These are phyloP conservation scores for Berberis vulgaris DNA, from an alignment of 164 flowering plant species.

Conservation along the genomic window DNA sequence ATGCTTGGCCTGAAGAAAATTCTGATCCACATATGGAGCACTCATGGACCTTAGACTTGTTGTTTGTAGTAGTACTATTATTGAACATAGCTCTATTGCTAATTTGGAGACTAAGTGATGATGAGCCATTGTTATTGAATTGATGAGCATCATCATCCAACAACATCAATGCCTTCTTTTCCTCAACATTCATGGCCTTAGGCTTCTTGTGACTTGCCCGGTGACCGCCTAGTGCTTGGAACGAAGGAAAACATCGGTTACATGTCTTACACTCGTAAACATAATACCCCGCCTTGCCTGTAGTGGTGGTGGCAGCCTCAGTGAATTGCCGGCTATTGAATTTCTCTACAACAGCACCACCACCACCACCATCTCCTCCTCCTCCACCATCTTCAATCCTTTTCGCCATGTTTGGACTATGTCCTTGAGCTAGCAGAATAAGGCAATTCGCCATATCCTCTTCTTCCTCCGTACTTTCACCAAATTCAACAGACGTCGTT, in stretches of 20 bases:
- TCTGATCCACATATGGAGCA: conserved; percentile 78
- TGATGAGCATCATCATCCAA: conserved; percentile 23
- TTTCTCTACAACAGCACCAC: neutral
- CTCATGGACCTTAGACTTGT: conserved; percentile 47
- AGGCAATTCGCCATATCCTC: conserved; percentile 74
- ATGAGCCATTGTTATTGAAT: conserved; percentile 5
- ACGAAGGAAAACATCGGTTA: conserved; percentile 51
- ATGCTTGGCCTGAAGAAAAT: conserved; percentile 75
- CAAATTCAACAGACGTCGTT: conserved; percentile 11
- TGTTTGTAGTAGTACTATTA: conserved; percentile 1
- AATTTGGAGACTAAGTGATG: conserved; percentile 27
- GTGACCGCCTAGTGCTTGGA: conserved; percentile 81
- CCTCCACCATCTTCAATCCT: neutral
- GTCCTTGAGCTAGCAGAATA: conserved; percentile 57
- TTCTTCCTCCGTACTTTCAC: conserved; percentile 37
- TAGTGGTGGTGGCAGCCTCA: conserved; percentile 7
- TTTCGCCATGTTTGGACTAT: neutral
- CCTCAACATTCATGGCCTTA: conserved; percentile 13
- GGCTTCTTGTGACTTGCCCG: conserved; percentile 79
- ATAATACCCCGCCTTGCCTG: conserved; percentile 27
- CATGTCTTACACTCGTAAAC: conserved; percentile 75
- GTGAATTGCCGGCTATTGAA: neutral
- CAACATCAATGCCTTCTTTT: conserved; percentile 8
- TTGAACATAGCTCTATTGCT: conserved; percentile 4
- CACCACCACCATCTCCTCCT: neutral